Evolutionary conservation across 106 monocot genomes (phyloP), one percentile per base, ranked within the genome.

Genomic region (Posidonia australis): DNA sequence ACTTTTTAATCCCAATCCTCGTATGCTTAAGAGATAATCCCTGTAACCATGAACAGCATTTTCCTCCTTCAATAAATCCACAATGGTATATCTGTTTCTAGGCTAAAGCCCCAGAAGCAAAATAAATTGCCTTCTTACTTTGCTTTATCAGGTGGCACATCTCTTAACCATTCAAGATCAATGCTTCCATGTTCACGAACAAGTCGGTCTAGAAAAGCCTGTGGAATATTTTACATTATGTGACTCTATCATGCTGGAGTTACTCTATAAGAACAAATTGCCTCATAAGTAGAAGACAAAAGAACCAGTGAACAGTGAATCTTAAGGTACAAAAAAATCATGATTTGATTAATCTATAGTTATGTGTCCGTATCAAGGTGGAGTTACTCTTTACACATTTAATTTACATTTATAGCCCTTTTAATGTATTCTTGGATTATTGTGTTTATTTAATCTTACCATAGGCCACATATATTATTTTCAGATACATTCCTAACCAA

Each of bases 161-260:
- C 81, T 46, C 86, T 73, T 54, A 92, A 72, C 91, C 91, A 92
- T 84, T 92, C 91, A 56, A 92, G 81, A 66, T 92, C 81, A 70
- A 86, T 77, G 77, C 77, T 84, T 71, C 86, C 91, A 76, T 92
- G 86, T 27, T 92, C 91, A 25, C 28, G 71, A 31, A 79, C 79
- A 27, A 92, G 16, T 36, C 91, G 73, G 46, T 82, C 57, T 7
- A 92, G 79, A 58, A 92, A 86, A 43, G 65, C 91, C 91, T 92
- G 76, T 51, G 51, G 11, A 19, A 61, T 61, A 61, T 44, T 61
- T 25, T 14, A 57, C 13, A 28, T 13, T 25, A 14, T 13, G n/a
- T 2, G n/a, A 10, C 1, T 53, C 1, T 5, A 49, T 18, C 16
- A 49, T 17, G 22, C 5, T 0, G 48, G 22, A 11, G 20, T 21